These are phyloP conservation scores for Sphagnum contortum DNA, from an alignment of 225 moss, liverwort and hornwort genomes.

Conservation along the genomic window DNA sequence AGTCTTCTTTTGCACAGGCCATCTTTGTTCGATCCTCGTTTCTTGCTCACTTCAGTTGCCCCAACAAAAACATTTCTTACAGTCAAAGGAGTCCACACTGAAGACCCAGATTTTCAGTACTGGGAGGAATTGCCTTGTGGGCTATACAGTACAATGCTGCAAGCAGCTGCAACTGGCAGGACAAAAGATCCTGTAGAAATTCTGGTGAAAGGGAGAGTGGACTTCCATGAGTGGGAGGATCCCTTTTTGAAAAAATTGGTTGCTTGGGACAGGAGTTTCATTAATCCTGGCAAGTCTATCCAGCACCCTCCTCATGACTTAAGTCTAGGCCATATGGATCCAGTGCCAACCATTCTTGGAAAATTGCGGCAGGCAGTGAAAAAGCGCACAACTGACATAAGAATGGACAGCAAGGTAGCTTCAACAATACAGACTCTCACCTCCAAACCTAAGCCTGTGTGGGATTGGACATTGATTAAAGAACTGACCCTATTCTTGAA, in stretches of 20 bases:
- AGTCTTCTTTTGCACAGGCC: conserved; percentile 80
- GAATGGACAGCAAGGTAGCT: conserved; percentile 13
- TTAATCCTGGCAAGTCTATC: conserved; percentile 27
- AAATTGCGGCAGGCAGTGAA: conserved; percentile 61
- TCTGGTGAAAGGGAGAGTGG: not conserved
- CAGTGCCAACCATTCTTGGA: conserved; percentile 31
- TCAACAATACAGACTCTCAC: not conserved
- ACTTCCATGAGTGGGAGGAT: conserved; percentile 63
- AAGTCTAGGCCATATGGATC: conserved; percentile 1
- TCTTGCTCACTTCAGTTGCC: conserved; percentile 76
- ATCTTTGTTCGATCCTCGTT: conserved; percentile 58
- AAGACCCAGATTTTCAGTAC: conserved; percentile 17
- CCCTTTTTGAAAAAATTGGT: conserved; percentile 50
- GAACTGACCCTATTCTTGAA: no score
- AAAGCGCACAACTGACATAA: conserved; percentile 50
- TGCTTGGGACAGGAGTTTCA: conserved; percentile 47
- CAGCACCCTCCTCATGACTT: not conserved
- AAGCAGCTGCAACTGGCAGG: not conserved
- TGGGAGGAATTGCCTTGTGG: conserved; percentile 91
- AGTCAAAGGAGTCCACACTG: conserved; percentile 6
- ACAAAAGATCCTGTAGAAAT: not conserved
- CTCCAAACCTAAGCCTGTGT: not conserved
- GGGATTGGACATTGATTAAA: no score
- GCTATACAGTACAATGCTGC: conserved; percentile 52
- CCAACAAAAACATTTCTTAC: conserved; percentile 15